Base-by-base conservation (phyloP, 1,139 yeast genomes). In the Pneumocystis sp. region DNA sequence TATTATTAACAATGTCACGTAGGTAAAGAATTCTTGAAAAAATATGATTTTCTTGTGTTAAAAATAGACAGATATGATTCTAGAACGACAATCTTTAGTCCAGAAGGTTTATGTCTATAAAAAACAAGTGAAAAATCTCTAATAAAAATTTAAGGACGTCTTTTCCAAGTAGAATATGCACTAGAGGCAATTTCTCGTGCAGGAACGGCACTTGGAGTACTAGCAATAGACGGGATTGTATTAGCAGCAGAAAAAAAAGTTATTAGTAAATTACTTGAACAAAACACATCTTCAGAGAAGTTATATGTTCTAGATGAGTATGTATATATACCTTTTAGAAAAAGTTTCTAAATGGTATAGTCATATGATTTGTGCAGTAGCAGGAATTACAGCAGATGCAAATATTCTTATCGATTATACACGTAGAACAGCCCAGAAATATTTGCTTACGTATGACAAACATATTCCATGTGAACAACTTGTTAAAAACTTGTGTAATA, bases 341-440 rank as follows among this genome's bases (percentile, higher is more conserved):
- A 40, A 34, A 61, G 50, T 31, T n/a, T 59, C 34, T 31, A n/a
- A 44, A 37, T 42, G 21, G 7, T 59, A 10, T n/a, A 78, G 82
- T 75, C 85, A 86, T 72, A 87, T 87, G 80, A 82, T 91, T 64
- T 89, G 95, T 72, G 96, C 97, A 0, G 99, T 95, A 45, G 98
- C 99, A 0, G 99, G 99, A 63, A 86, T 93, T 85, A 95, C 95
- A 62, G 95, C 97, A 0, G 99, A 95, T 76, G 98, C 98, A 1
- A 86, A 90, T 61, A 91, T 93, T 67, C 81, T 95, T 71, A 88
- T 95, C 71, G 87, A 89, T 75, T 84, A 85, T 71, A 96, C 96
- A n/a, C 82, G 98, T 71, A 82, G 84, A 57, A 80, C 81, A 69
- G 96, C 97, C 3, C 98, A 95, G 76, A 82, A 82, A 71, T 87